Base-by-base conservation (phyloP, 352 stramenopile species). In the Phytopythium montanum region DNA sequence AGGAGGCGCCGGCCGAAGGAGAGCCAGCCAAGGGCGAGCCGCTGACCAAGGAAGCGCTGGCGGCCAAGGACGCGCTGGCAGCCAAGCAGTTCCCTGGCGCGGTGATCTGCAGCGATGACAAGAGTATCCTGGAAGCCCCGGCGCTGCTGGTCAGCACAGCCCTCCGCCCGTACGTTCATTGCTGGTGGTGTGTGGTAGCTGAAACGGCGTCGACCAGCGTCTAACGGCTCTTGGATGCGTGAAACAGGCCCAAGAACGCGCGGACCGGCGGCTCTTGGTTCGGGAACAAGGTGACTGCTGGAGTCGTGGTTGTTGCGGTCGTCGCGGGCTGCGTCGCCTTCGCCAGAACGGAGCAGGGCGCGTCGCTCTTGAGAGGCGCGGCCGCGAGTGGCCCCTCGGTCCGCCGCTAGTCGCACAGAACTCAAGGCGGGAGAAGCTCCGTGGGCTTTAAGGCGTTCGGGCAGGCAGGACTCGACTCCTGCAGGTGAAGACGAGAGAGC, bases 1-100 rank as follows among this genome's bases (percentile, higher is more conserved):
- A 45, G 25, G 48, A 64, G 2, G 50, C 71, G 16, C 10, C 64
- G 18, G 54, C 56, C 28, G 63, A 72, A 12, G 55, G 58, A n/a
- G 71, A 77, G 54, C 66, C 76, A 53, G 72, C 69, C 10, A 81
- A 70, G 26, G 45, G 61, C 1, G 51, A n/a, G n/a, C n/a, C 75
- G 31, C 71, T 59, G 42, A 10, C 10, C 26, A 61, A 70, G 25
- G 48, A 64, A 1, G 50, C 69, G 16, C 10, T 73, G 54, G 65
- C 76, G 55, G 69, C 69, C 12, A 81, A 70, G 44, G 81, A 91
- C 14, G 75, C 75, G 31, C 71, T 61, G 42, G 21, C 21, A 12
- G 45, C 84, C n/a, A 83, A 85, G 61, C 73, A 78, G 56, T 84
- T 82, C 19, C 34, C 59, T 12, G 73, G 71, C 16, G 69, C 70